A percentile compares a stretch with the other conserved stretches of the same genome.
Evolutionary conservation across 129 eudicot species (phyloP).

Genomic region (Helianthus tuberosus): DNA sequence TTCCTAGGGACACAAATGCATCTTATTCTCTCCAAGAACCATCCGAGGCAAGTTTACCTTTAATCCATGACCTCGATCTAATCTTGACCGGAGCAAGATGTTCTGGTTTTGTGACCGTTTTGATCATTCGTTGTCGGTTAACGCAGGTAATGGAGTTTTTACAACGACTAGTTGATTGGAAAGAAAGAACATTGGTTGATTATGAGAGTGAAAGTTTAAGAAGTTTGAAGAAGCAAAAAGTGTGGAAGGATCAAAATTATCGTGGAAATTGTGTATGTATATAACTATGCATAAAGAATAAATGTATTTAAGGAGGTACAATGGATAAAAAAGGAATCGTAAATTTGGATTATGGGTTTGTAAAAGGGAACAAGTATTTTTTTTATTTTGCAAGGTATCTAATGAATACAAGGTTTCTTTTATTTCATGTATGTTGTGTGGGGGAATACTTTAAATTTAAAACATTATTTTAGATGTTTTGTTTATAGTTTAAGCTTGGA

Average conservation of each 20-base stretch:
- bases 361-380: background rate
- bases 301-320: background rate
- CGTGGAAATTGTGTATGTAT: background rate
- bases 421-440: no score
- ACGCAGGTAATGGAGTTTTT: conserved; percentile 78
- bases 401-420: background rate
- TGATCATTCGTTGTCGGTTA: background rate
- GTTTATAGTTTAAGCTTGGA: no score
- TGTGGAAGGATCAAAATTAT: conserved; percentile 1
- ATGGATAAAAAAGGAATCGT: background rate
- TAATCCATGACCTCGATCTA: background rate
- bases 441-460: no score
- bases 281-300: background rate
- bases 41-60: conserved; percentile 58
- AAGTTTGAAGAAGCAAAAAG: background rate
- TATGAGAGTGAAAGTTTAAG: background rate
- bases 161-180: conserved; percentile 28
- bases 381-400: background rate
- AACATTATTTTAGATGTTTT: no score
- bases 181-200: background rate
- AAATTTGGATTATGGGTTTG: background rate
- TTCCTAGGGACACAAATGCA: conserved; percentile 85
- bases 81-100: background rate
- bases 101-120: background rate
- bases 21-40: conserved; percentile 88